Percentiles rank a stretch among this genome's conserved stretches.
Evolutionary conservation across 2,329 filamentous ascomycete species (phyloP).

Genomic region (Diaporthe humulicola): DNA sequence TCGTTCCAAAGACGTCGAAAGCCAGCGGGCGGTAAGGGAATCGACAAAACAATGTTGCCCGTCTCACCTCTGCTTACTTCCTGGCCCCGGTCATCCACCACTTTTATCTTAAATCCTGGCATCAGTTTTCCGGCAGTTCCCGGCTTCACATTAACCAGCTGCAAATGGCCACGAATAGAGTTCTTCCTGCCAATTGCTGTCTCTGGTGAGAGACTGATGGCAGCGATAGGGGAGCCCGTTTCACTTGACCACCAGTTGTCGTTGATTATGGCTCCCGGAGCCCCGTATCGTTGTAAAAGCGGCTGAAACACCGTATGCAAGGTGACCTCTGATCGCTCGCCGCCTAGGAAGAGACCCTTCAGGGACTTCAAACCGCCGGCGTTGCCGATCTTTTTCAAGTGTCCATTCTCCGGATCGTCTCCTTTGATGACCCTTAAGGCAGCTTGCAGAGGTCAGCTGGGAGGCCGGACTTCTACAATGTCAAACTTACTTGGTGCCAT

Average conservation of each 20-base stretch:
- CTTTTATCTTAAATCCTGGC: neutral
- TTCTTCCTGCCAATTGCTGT: neutral
- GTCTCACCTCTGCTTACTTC: neutral
- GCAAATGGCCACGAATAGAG: neutral
- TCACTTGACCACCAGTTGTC: constrained; percentile 5
- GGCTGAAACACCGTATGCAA: neutral
- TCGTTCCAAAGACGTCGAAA: neutral
- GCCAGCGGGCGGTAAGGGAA: neutral
- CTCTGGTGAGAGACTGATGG: neutral
- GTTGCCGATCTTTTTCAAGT: neutral
- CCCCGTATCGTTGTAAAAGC: neutral
- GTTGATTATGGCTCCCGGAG: neutral
- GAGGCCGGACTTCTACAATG: fast-evolving
- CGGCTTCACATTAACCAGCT: neutral
- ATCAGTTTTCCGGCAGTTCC: neutral
- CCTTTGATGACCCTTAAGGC: neutral
- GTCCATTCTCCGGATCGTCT: neutral
- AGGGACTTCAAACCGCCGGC: neutral
- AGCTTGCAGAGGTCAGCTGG: neutral
- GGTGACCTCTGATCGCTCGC: neutral
- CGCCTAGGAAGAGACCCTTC: neutral
- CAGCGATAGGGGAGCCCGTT: neutral
- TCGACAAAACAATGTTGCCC: neutral
- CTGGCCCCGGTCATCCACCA: neutral
- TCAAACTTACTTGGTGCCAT: neutral